Conservation (phyloP, 1,139 yeast species). For the Maudiozyma humilis region DNA sequence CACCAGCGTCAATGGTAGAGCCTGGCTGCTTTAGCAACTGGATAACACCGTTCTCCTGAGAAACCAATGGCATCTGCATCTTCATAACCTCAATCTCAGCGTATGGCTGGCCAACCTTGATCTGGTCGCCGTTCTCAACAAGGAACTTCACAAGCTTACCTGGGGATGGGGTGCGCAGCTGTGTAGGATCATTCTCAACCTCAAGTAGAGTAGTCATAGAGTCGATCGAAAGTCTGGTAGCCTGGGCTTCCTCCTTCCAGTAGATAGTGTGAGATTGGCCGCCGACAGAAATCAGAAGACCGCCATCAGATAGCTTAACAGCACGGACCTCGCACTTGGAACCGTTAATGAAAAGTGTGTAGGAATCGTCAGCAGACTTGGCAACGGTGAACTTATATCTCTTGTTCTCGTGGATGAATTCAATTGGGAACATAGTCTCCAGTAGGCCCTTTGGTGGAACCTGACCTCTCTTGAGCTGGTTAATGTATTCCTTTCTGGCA, state of each 20-base stretch:
- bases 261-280: constrained; percentile 93
- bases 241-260: constrained; percentile 96
- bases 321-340: constrained; percentile 83
- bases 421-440: constrained; percentile 84
- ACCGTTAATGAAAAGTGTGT: constrained; percentile 88
- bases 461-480: constrained; percentile 86
- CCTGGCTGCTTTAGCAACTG: constrained; percentile 98
- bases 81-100: constrained; percentile 99
- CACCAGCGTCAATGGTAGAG: constrained; percentile 91
- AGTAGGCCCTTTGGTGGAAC: constrained; percentile 75
- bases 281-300: constrained; percentile 75
- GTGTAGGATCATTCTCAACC: constrained; percentile 96
- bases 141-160: constrained; percentile 92
- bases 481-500: constrained; percentile 57
- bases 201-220: constrained; percentile 90
- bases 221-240: constrained; percentile 92
- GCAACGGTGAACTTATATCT: constrained; percentile 94
- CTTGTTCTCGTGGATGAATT: constrained; percentile 88
- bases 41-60: constrained; percentile 87
- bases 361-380: constrained; percentile 74
- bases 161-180: constrained; percentile 95
- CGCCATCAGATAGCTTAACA: constrained; percentile 86
- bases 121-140: constrained; percentile 93
- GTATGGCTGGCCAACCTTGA: constrained; percentile 83
- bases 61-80: constrained; percentile 90